Percentiles rank a stretch among this genome's conserved stretches.
phyloP scores from a whole-genome alignment of 495 filamentous ascomycete species.

The Tuber calosporum region DNA sequence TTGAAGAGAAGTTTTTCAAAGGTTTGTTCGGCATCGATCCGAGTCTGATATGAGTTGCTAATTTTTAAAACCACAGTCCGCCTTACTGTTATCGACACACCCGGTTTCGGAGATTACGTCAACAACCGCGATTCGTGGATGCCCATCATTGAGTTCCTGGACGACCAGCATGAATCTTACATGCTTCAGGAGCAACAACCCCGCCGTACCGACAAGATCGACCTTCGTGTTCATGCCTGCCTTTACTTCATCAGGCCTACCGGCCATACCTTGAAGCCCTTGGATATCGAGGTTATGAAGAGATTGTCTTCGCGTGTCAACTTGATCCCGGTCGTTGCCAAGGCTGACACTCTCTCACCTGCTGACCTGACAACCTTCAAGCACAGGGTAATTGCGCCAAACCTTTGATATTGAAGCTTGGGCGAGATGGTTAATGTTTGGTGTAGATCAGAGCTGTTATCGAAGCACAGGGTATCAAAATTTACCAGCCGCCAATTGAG shows the following conservation, averaged over 20 bases:
- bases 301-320: constrained; percentile 94
- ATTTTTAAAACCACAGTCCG: constrained; percentile 56
- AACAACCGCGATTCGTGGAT: constrained; percentile 99
- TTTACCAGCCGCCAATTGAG: constrained; percentile 94
- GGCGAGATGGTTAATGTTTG: constrained; percentile 1
- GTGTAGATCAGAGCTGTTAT: constrained; percentile 83
- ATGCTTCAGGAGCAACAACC: constrained; percentile 99
- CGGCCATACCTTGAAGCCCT: constrained; percentile 94
- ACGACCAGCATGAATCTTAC: constrained; percentile 99
- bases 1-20: constrained; percentile 99
- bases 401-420: constrained; percentile 15
- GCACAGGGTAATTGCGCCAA: constrained; percentile 58
- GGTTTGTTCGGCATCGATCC: constrained; percentile 49
- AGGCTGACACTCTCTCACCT: constrained; percentile 95
- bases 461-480: constrained; percentile 98
- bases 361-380: constrained; percentile 87
- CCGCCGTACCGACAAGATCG: constrained; percentile 94
- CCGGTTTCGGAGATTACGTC: constrained; percentile 98
- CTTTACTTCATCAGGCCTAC: constrained; percentile 98
- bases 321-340: constrained; percentile 94
- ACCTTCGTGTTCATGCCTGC: constrained; percentile 96
- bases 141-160: constrained; percentile 98
- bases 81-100: constrained; percentile 96
- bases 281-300: constrained; percentile 99
- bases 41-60: constrained; percentile 1